A percentile compares a stretch with the other conserved stretches of the same genome.
These are phyloP conservation scores for Metschnikowia baotianmanensis DNA, from an alignment of 805 yeast species.

Conservation along the genomic window DNA sequence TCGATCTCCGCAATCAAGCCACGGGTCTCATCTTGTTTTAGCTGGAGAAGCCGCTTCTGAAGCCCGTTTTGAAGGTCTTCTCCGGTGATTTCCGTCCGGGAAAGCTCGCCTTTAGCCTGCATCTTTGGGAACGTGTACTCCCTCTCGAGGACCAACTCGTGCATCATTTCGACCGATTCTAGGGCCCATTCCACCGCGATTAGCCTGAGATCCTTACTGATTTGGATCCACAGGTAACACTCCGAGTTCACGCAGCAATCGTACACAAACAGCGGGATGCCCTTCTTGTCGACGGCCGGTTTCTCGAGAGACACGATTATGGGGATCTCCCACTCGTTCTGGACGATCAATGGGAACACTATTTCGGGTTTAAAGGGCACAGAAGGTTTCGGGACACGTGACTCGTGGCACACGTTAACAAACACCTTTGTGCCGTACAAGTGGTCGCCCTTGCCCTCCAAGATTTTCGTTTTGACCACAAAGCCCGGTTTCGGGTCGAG, in stretches of 20 bases:
- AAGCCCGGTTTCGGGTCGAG: slow-evolving; percentile 63
- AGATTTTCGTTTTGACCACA: slow-evolving; percentile 64
- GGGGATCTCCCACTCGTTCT: slow-evolving; percentile 83
- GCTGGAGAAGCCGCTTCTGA: slow-evolving; percentile 32
- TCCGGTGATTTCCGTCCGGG: slow-evolving; percentile 42
- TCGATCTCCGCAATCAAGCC: slow-evolving; percentile 42
- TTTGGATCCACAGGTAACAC: slow-evolving; percentile 60
- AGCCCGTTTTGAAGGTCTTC: slow-evolving; percentile 43
- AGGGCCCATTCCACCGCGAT: slow-evolving; percentile 81
- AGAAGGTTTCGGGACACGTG: slow-evolving; percentile 61
- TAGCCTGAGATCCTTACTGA: slow-evolving; percentile 56
- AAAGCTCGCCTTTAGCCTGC: slow-evolving; percentile 62
- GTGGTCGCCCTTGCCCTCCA: slow-evolving; percentile 31
- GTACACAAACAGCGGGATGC: slow-evolving; percentile 58
- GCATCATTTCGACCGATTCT: slow-evolving; percentile 67
- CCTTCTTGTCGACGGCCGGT: slow-evolving; percentile 67
- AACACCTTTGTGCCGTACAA: slow-evolving; percentile 60
- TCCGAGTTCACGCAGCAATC: slow-evolving; percentile 76
- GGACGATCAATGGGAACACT: slow-evolving; percentile 62
- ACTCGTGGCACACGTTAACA: slow-evolving; percentile 71
- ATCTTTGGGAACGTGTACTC: slow-evolving; percentile 70
- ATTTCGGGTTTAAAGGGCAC: slow-evolving; percentile 51
- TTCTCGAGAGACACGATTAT: slow-evolving; percentile 61
- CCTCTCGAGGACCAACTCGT: slow-evolving; percentile 52
- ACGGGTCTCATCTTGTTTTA: slow-evolving; percentile 41